Conservation (phyloP, 371 early-diverging fungal genomes). For the Circinella umbellata region DNA sequence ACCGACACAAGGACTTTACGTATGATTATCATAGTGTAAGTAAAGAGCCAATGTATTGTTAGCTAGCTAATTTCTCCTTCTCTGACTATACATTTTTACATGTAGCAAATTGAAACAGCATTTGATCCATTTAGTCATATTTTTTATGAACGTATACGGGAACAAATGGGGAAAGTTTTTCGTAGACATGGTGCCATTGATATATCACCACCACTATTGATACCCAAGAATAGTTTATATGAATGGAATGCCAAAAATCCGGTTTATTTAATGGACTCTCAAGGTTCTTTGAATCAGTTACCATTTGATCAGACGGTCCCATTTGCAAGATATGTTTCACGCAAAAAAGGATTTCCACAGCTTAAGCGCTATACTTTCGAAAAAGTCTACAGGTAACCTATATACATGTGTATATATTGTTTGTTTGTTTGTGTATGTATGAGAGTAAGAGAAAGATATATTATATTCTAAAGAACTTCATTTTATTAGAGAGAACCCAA, state of each 20-base stretch:
- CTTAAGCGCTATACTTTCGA: slow-evolving; percentile 90
- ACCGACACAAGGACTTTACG: slow-evolving; percentile 88
- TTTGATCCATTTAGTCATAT: slow-evolving; percentile 69
- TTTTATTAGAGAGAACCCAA: slow-evolving; percentile 57
- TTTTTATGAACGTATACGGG: slow-evolving; percentile 74
- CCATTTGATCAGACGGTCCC: slow-evolving; percentile 94
- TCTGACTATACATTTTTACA: background rate
- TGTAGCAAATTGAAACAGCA: slow-evolving; percentile 37
- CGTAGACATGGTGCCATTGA: slow-evolving; percentile 88
- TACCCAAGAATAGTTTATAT: slow-evolving; percentile 80
- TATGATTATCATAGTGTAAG: slow-evolving; percentile 82
- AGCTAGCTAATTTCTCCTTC: background rate
- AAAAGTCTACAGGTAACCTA: slow-evolving; percentile 70
- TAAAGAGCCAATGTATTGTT: background rate
- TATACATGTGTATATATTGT: background rate
- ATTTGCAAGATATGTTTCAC: slow-evolving; percentile 86
- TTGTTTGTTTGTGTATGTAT: no score
- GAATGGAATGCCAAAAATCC: slow-evolving; percentile 72
- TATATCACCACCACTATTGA: slow-evolving; percentile 81
- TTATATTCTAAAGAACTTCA: background rate
- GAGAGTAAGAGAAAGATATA: no score
- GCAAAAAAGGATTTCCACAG: slow-evolving; percentile 70
- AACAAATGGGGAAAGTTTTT: slow-evolving; percentile 82
- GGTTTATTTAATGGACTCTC: slow-evolving; percentile 81
- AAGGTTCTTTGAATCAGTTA: slow-evolving; percentile 84